These are phyloP conservation scores for Stagonosporopsis vannaccii DNA, from an alignment of 2,329 filamentous ascomycete genomes.

Conservation along the genomic window DNA sequence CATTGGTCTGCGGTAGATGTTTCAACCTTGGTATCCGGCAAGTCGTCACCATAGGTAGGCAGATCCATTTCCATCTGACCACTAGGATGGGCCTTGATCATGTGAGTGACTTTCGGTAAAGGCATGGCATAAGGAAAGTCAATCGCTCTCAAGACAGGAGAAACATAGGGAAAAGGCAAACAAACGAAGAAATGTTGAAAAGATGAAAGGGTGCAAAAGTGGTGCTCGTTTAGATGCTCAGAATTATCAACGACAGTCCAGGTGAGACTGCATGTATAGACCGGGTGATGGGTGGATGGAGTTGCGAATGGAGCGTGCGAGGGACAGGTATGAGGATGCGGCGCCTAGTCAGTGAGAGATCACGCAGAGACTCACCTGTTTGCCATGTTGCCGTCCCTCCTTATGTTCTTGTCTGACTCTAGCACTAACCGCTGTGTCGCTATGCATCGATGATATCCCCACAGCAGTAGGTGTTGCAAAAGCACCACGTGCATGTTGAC, in stretches of 20 bases:
- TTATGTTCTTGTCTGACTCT: conserved; percentile 54
- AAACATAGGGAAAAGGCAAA: neutral
- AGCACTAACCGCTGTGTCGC: conserved; percentile 48
- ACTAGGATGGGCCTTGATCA: conserved; percentile 27
- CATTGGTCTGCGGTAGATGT: conserved; percentile 25
- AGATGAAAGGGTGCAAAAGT: neutral
- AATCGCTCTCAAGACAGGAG: too few species aligned
- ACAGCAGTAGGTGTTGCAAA: conserved; percentile 23
- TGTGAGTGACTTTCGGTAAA: conserved; percentile 18
- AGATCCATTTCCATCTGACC: conserved; percentile 42
- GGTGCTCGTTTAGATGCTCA: neutral
- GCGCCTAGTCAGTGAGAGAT: neutral
- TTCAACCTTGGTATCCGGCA: conserved; percentile 42
- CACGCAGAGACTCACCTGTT: conserved; percentile 46
- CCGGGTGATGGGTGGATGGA: conserved; percentile 2
- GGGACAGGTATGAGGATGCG: neutral
- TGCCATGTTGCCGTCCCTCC: conserved; percentile 45
- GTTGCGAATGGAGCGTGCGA: neutral
- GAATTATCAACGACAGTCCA: neutral
- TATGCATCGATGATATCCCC: conserved; percentile 24
- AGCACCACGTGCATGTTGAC: conserved; percentile 15
- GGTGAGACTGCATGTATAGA: conserved; percentile 14
- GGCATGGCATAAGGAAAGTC: neutral
- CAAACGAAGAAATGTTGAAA: neutral
- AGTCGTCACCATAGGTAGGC: conserved; percentile 43